A percentile compares a stretch with the other conserved stretches of the same genome.
phyloP scores from a whole-genome alignment of 352 stramenopile genomes.

The Globisporangium canariense region DNA sequence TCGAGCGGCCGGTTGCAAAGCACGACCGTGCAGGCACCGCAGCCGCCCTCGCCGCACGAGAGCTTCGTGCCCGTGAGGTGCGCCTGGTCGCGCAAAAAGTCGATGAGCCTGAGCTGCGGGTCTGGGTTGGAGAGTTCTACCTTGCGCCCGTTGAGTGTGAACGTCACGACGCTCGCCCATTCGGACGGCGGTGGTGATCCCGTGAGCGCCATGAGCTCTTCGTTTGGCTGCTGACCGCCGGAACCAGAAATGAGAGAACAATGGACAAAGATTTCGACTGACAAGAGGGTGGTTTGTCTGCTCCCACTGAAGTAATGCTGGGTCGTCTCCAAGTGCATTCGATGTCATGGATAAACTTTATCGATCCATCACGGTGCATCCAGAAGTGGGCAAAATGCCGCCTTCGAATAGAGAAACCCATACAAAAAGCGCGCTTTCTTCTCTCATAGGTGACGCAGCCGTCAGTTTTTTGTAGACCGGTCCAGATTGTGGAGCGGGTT shows the following conservation, averaged over 20 bases:
- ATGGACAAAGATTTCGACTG: background rate
- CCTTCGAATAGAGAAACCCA: background rate
- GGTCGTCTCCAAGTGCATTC: no score
- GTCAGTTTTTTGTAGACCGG: background rate
- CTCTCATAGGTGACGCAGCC: background rate
- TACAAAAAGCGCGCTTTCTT: background rate
- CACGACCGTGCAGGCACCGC: conserved; percentile 95
- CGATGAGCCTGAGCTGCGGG: conserved; percentile 75
- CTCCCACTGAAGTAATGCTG: no score
- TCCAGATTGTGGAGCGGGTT: background rate
- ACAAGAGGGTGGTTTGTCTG: background rate
- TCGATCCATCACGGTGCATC: background rate
- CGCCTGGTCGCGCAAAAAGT: conserved; percentile 72
- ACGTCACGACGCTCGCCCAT: conserved; percentile 14
- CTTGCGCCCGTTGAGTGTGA: conserved; percentile 11
- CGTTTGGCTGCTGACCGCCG: background rate
- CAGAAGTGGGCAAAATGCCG: background rate
- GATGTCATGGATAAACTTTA: background rate
- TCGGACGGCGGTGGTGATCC: background rate
- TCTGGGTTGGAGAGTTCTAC: conserved; percentile 29
- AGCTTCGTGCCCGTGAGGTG: conserved; percentile 83
- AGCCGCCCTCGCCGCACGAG: conserved; percentile 95
- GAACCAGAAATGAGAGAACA: conserved; percentile 7
- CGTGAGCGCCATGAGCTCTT: background rate
- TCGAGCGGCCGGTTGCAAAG: conserved; percentile 45